Evolutionary conservation across 2,329 filamentous ascomycete genomes (phyloP).

Genomic region (Anthostomella pinea): DNA sequence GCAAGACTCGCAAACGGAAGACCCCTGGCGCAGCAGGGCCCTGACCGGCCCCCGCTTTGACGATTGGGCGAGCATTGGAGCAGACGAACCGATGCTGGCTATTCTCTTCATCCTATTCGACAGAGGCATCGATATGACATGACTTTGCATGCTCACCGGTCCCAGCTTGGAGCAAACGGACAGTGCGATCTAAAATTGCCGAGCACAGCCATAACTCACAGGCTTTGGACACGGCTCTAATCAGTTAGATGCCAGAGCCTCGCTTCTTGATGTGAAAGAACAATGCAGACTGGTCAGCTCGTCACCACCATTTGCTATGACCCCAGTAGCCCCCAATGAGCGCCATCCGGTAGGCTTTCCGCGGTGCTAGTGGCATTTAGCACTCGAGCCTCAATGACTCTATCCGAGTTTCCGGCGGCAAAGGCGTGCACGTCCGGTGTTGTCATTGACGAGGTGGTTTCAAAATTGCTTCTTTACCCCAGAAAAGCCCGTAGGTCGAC

Average conservation of each 20-base stretch:
- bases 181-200: slow-evolving; percentile 15
- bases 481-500: slow-evolving; percentile 14
- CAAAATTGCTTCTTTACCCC: slow-evolving; percentile 16
- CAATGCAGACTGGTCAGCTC: too few species aligned
- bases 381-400: too few species aligned
- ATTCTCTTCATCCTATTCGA: slow-evolving; percentile 11
- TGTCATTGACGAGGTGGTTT: slow-evolving; percentile 1
- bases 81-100: slow-evolving; percentile 14
- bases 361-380: too few species aligned
- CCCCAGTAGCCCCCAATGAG: too few species aligned
- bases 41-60: slow-evolving; percentile 10
- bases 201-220: not conserved
- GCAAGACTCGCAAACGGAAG: slow-evolving; percentile 1
- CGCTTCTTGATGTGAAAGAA: not conserved
- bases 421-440: slow-evolving; percentile 3
- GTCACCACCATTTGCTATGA: too few species aligned
- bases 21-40: slow-evolving; percentile 19
- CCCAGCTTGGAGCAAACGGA: slow-evolving; percentile 18
- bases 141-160: slow-evolving; percentile 22
- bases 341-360: too few species aligned
- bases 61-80: slow-evolving; percentile 17
- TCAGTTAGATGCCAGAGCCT: not conserved
- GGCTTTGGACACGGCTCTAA: too few species aligned
- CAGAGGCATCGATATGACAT: slow-evolving; percentile 14
- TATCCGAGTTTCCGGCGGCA: not conserved